A percentile compares a stretch with the other conserved stretches of the same genome.
Evolutionary conservation across 1,284 basidiomycete species (phyloP).

Genomic region (Pseudozyma hubeiensis): DNA sequence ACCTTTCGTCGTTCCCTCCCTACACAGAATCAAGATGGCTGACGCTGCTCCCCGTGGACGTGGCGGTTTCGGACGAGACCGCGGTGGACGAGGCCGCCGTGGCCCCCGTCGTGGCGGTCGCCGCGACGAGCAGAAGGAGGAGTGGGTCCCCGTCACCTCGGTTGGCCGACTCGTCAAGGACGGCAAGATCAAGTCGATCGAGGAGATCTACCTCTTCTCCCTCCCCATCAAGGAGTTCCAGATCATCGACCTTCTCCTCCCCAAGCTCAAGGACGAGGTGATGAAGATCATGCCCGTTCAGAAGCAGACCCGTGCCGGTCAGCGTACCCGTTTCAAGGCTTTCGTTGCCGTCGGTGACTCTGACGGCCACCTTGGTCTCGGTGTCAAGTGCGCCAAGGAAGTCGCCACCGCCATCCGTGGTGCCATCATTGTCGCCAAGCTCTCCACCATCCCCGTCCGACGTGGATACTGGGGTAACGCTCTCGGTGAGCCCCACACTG

Average conservation of each 20-base stretch:
- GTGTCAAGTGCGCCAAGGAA: slow-evolving; percentile 99
- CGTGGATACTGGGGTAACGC: slow-evolving; percentile 95
- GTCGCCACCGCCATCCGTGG: slow-evolving; percentile 99
- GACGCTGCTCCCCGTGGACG: slow-evolving; percentile 72
- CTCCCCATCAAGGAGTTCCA: slow-evolving; percentile 76
- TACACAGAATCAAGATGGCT: slow-evolving; percentile 63
- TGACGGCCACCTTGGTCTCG: slow-evolving; percentile 97
- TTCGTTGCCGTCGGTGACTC: slow-evolving; percentile 97
- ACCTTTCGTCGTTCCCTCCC: background rate
- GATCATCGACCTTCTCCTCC: slow-evolving; percentile 68
- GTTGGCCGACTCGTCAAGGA: slow-evolving; percentile 99
- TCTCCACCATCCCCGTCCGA: slow-evolving; percentile 94
- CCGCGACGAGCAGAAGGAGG: slow-evolving; percentile 98
- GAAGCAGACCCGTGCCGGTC: slow-evolving; percentile 99
- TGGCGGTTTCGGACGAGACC: slow-evolving; percentile 71
- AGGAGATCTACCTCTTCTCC: slow-evolving; percentile 99
- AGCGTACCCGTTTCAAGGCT: slow-evolving; percentile 99
- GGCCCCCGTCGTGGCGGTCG: slow-evolving; percentile 93
- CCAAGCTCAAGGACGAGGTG: slow-evolving; percentile 79
- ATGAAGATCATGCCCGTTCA: slow-evolving; percentile 99
- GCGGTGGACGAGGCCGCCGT: slow-evolving; percentile 83
- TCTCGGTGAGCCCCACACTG: slow-evolving; percentile 94
- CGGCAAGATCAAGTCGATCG: slow-evolving; percentile 99
- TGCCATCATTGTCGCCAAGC: slow-evolving; percentile 95
- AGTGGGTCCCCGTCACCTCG: slow-evolving; percentile 94